Conservation (phyloP, 2,329 filamentous ascomycete species). For the Juglanconis sp. region DNA sequence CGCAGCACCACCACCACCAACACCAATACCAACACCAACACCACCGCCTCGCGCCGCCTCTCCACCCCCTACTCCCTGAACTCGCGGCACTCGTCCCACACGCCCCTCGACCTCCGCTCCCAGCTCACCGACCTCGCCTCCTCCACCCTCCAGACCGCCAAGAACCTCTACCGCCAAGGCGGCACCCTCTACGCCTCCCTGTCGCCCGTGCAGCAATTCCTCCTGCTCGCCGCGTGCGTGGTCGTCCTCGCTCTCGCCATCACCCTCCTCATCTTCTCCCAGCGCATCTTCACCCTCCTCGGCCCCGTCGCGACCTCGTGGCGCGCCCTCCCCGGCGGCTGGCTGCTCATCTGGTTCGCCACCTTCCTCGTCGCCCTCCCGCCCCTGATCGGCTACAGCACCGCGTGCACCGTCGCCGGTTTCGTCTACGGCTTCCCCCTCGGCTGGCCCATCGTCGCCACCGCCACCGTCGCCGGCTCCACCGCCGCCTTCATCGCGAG, state of each 20-base stretch:
- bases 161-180: constrained; percentile 42
- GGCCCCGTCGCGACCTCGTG: constrained; percentile 72
- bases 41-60: constrained; percentile 35
- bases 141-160: constrained; percentile 38
- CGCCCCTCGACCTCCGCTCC: constrained; percentile 30
- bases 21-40: constrained; percentile 1
- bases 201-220: constrained; percentile 58
- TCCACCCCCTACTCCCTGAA: constrained; percentile 39
- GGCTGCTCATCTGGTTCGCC: constrained; percentile 70
- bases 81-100: constrained; percentile 26
- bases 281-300: constrained; percentile 74
- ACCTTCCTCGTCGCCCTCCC: constrained; percentile 80
- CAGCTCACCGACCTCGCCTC: constrained; percentile 30
- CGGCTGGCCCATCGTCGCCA: constrained; percentile 81
- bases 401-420: constrained; percentile 55
- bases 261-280: constrained; percentile 73
- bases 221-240: constrained; percentile 50
- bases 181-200: constrained; percentile 53
- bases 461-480: constrained; percentile 75
- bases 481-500: constrained; percentile 77
- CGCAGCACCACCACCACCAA: constrained; percentile 15
- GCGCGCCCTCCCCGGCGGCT: constrained; percentile 71
- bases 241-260: constrained; percentile 55
- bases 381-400: constrained; percentile 83
- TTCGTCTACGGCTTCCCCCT: constrained; percentile 55